Conservation (phyloP, 352 stramenopile species). For the Pythium guiyangense region DNA sequence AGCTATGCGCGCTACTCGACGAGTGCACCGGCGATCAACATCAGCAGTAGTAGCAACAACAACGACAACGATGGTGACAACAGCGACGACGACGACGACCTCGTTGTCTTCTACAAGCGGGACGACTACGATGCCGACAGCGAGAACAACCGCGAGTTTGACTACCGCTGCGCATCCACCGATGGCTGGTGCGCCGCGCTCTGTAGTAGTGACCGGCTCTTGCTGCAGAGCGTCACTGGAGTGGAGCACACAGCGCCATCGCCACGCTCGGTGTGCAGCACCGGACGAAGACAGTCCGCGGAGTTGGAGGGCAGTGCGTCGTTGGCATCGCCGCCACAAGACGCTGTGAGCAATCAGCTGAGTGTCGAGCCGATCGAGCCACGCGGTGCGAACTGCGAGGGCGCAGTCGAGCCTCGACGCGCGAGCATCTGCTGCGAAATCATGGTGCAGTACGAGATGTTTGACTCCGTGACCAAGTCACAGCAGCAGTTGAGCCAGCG, state of each 20-base stretch:
- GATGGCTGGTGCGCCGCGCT: neutral
- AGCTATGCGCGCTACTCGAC: neutral
- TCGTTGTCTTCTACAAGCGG: slow-evolving; percentile 6
- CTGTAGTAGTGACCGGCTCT: neutral
- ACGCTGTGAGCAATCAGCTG: slow-evolving; percentile 16
- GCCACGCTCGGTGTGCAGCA: too few species aligned
- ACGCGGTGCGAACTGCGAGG: neutral
- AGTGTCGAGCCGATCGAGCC: neutral
- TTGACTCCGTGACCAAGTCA: slow-evolving; percentile 19
- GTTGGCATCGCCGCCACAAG: neutral
- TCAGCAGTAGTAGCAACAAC: neutral
- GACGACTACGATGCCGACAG: neutral
- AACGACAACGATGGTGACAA: neutral
- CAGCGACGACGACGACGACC: neutral
- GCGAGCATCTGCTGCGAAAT: slow-evolving; percentile 26
- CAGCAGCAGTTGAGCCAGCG: slow-evolving; percentile 7
- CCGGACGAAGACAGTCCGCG: too few species aligned
- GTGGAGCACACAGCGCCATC: neutral
- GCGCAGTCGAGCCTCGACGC: neutral
- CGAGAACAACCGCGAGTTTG: slow-evolving; percentile 11
- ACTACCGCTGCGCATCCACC: neutral
- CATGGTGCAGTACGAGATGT: slow-evolving; percentile 34
- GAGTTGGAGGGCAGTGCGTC: too few species aligned
- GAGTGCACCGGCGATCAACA: neutral
- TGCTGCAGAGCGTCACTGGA: too few species aligned